A percentile compares a stretch with the other conserved stretches of the same genome.
Conservation (phyloP, 73 alveolate species). For the Symbiodinium natans region DNA sequence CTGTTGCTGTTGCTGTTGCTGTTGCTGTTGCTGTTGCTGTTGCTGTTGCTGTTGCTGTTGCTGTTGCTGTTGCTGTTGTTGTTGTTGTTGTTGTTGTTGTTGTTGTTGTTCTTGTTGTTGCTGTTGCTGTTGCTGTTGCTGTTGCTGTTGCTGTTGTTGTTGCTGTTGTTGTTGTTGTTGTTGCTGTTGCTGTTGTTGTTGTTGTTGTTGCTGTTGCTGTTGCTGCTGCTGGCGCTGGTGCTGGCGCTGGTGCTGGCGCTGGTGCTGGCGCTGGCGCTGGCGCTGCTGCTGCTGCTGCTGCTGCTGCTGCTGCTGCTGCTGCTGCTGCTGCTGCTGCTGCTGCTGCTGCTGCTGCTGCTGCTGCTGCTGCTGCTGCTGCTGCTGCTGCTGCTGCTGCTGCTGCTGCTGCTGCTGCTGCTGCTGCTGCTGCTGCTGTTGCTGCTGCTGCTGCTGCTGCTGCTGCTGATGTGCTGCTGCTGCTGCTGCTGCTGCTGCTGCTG, state of each 20-base stretch:
- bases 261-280: no score
- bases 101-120: no score
- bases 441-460: no score
- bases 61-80: no score
- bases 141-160: background rate
- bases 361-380: background rate
- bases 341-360: background rate
- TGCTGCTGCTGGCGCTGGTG: no score
- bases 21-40: no score
- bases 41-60: no score
- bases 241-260: no score
- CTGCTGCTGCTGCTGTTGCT: background rate
- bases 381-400: background rate
- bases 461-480: no score
- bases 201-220: background rate
- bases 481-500: background rate
- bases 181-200: background rate
- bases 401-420: background rate
- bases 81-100: no score
- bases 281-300: background rate
- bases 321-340: background rate
- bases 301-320: background rate
- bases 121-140: no score
- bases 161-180: background rate
- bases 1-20: no score